Evolutionary conservation across 371 early-diverging fungal species (phyloP).

Genomic region (Parasitella parasitica): DNA sequence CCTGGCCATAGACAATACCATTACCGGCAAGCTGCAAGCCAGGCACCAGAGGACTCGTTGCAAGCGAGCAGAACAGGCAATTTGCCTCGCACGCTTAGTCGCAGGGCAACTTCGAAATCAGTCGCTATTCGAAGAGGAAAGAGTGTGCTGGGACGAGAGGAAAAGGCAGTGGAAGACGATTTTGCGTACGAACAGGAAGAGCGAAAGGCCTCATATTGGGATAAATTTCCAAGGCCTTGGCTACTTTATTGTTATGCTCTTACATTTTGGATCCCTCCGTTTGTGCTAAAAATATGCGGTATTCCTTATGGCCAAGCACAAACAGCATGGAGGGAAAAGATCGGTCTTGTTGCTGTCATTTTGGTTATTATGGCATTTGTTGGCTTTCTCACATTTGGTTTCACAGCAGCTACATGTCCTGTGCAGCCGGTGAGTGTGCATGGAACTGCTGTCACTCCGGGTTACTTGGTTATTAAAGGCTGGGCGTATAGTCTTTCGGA

Average conservation of each 20-base stretch:
- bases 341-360: slow-evolving; percentile 73
- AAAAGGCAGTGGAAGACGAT: slow-evolving; percentile 19
- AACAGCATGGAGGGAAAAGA: slow-evolving; percentile 86
- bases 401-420: slow-evolving; percentile 57
- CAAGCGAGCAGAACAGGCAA: slow-evolving; percentile 40
- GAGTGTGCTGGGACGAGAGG: slow-evolving; percentile 44
- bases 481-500: slow-evolving; percentile 55
- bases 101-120: slow-evolving; percentile 17
- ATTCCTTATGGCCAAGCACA: slow-evolving; percentile 53
- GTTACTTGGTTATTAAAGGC: slow-evolving; percentile 53
- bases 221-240: slow-evolving; percentile 36
- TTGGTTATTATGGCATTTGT: slow-evolving; percentile 47
- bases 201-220: neutral
- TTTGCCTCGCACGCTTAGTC: slow-evolving; percentile 15
- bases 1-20: slow-evolving; percentile 56
- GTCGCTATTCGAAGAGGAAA: slow-evolving; percentile 33
- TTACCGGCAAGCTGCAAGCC: slow-evolving; percentile 44
- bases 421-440: slow-evolving; percentile 27
- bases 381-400: slow-evolving; percentile 63
- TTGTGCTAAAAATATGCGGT: slow-evolving; percentile 24
- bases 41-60: slow-evolving; percentile 35
- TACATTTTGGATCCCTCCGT: slow-evolving; percentile 54
- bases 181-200: neutral
- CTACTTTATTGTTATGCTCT: slow-evolving; percentile 50
- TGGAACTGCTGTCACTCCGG: slow-evolving; percentile 36